phyloP scores from a whole-genome alignment of 2,329 filamentous ascomycete genomes.

The Myriangium duriaei region DNA sequence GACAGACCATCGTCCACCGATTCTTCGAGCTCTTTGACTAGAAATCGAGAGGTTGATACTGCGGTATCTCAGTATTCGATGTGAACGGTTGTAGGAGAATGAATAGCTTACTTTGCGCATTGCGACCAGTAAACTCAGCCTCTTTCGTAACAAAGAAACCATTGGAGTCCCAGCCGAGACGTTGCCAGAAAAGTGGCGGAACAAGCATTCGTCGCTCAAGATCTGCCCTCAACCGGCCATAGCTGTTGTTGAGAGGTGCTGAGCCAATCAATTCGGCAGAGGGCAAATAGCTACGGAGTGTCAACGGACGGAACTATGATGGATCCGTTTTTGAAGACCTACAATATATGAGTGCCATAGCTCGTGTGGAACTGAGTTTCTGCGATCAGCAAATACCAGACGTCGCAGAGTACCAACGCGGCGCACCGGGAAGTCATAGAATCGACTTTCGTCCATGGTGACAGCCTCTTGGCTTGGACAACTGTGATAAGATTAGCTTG shows the following conservation, averaged over 20 bases:
- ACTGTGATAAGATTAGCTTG: no score
- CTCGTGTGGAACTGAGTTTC: no score
- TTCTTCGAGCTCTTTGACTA: conserved; percentile 3
- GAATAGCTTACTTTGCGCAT: conserved; percentile 1
- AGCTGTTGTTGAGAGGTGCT: neutral
- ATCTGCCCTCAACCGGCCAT: neutral
- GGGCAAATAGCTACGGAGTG: conserved; percentile 2
- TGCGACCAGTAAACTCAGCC: neutral
- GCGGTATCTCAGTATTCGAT: neutral
- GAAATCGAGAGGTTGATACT: conserved; percentile 3
- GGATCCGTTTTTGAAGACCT: neutral
- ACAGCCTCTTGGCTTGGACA: no score
- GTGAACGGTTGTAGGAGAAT: no score
- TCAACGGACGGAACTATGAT: neutral
- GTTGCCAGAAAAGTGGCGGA: neutral
- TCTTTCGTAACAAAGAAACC: neutral
- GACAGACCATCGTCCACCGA: no score
- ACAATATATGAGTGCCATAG: conserved; percentile 5
- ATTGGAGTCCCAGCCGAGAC: conserved; percentile 2
- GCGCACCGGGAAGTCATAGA: no score
- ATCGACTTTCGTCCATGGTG: no score
- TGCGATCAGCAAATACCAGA: no score
- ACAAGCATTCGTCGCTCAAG: neutral
- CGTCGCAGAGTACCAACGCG: no score
- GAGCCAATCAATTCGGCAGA: neutral